Conservation (phyloP, 1,284 basidiomycete species). For the Moesziomyces sp. region DNA sequence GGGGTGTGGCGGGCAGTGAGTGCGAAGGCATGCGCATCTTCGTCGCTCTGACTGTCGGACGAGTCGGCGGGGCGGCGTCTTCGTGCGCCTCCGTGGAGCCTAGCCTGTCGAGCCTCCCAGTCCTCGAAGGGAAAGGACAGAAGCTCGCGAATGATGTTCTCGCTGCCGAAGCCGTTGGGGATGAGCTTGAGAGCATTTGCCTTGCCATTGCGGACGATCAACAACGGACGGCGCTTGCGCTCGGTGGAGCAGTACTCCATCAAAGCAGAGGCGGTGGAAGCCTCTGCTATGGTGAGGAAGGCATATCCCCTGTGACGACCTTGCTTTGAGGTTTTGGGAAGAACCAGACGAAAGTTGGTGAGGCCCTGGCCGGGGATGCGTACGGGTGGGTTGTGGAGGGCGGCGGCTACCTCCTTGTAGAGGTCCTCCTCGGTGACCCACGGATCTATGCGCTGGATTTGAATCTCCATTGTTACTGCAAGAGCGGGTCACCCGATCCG, state of each 20-base stretch:
- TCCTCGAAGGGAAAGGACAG: slow-evolving; percentile 13
- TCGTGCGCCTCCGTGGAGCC: slow-evolving; percentile 2
- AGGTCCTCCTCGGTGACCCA: slow-evolving; percentile 41
- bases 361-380: slow-evolving; percentile 9
- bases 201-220: slow-evolving; percentile 8
- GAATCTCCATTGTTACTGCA: slow-evolving; percentile 24
- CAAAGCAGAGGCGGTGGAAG: slow-evolving; percentile 25
- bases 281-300: slow-evolving; percentile 28
- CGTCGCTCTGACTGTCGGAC: slow-evolving; percentile 2
- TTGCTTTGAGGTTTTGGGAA: slow-evolving; percentile 2
- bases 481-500: neutral
- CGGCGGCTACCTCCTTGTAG: slow-evolving; percentile 21
- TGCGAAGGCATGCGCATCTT: neutral
- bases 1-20: too few relatives aligned
- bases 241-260: slow-evolving; percentile 12
- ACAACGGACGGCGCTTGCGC: slow-evolving; percentile 6
- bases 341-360: slow-evolving; percentile 24
- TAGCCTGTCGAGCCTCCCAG: slow-evolving; percentile 16
- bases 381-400: slow-evolving; percentile 27
- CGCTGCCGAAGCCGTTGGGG: slow-evolving; percentile 16
- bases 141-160: slow-evolving; percentile 10
- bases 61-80: neutral
- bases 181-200: slow-evolving; percentile 21
- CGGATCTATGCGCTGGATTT: slow-evolving; percentile 14
- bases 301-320: slow-evolving; percentile 20